A percentile compares a stretch with the other conserved stretches of the same genome.
phyloP scores from a whole-genome alignment of 352 stramenopile genomes.

The Phytophthora ramorum region DNA sequence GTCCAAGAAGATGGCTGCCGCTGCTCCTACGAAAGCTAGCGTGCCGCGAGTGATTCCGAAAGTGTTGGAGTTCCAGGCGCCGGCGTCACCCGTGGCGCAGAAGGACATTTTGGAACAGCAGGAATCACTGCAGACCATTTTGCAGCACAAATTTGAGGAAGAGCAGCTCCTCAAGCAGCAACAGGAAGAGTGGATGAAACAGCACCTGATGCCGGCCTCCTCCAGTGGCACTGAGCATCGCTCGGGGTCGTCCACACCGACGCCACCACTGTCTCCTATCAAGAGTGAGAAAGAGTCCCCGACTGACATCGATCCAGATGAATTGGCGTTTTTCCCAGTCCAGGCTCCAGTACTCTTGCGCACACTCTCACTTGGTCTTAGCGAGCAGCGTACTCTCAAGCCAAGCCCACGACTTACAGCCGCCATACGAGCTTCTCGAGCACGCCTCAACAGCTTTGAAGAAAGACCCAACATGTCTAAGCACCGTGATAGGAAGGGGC shows the following conservation, averaged over 20 bases:
- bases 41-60: conserved; percentile 6
- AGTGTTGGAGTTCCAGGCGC: conserved; percentile 50
- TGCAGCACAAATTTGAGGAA: conserved; percentile 68
- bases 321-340: conserved; percentile 31
- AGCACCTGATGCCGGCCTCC: conserved; percentile 33
- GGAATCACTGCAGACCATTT: conserved; percentile 63
- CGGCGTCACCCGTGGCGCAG: conserved; percentile 69
- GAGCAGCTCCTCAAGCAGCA: conserved; percentile 76
- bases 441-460: conserved; percentile 44
- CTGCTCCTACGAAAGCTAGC: conserved; percentile 21
- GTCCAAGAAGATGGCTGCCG: conserved; percentile 79
- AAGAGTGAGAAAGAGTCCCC: conserved; percentile 21
- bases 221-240: conserved; percentile 1
- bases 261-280: conserved; percentile 15
- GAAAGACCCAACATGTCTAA: conserved; percentile 2
- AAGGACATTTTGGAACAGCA: conserved; percentile 69
- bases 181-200: conserved; percentile 78
- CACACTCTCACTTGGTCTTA: conserved; percentile 52
- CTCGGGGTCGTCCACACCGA: conserved; percentile 41
- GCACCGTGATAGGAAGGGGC: conserved; percentile 13
- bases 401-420: conserved; percentile 57
- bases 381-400: conserved; percentile 25
- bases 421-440: conserved; percentile 53
- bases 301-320: conserved; percentile 20
- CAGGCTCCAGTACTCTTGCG: conserved; percentile 47